A percentile compares a stretch with the other conserved stretches of the same genome.
phyloP scores from a whole-genome alignment of 1,284 basidiomycete species.

The Ustilago nuda region DNA sequence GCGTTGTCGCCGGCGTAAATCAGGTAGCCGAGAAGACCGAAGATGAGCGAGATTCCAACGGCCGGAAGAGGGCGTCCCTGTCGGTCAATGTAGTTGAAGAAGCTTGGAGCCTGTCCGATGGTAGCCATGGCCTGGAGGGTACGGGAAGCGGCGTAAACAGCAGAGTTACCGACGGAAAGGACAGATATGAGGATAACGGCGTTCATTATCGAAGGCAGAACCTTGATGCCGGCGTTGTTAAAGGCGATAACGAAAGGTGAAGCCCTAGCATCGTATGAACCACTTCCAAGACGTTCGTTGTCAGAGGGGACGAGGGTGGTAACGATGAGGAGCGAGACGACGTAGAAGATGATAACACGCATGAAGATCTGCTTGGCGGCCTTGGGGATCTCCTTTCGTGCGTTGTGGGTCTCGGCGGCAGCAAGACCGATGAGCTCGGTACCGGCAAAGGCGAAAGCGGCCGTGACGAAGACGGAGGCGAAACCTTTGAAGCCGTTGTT shows the following conservation, averaged over 20 bases:
- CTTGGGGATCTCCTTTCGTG: slow-evolving; percentile 71
- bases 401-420: slow-evolving; percentile 74
- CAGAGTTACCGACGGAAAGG: slow-evolving; percentile 70
- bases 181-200: slow-evolving; percentile 71
- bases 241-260: slow-evolving; percentile 73
- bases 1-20: slow-evolving; percentile 69
- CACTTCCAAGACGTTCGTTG: slow-evolving; percentile 53
- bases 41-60: slow-evolving; percentile 61
- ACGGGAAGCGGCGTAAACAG: slow-evolving; percentile 70
- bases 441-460: slow-evolving; percentile 67
- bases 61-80: slow-evolving; percentile 72
- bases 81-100: slow-evolving; percentile 72
- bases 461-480: slow-evolving; percentile 62
- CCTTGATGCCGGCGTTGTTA: slow-evolving; percentile 69
- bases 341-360: slow-evolving; percentile 73
- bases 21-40: slow-evolving; percentile 64
- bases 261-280: slow-evolving; percentile 69
- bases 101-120: slow-evolving; percentile 71
- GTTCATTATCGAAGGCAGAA: slow-evolving; percentile 72
- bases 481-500: slow-evolving; percentile 68
- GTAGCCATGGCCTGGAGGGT: slow-evolving; percentile 68
- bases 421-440: slow-evolving; percentile 76
- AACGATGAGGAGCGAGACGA: slow-evolving; percentile 73
- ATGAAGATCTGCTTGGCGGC: slow-evolving; percentile 72
- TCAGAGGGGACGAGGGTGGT: slow-evolving; percentile 73